Evolutionary conservation across 1,284 basidiomycete genomes (phyloP).

Genomic region (Flammula alnicola): DNA sequence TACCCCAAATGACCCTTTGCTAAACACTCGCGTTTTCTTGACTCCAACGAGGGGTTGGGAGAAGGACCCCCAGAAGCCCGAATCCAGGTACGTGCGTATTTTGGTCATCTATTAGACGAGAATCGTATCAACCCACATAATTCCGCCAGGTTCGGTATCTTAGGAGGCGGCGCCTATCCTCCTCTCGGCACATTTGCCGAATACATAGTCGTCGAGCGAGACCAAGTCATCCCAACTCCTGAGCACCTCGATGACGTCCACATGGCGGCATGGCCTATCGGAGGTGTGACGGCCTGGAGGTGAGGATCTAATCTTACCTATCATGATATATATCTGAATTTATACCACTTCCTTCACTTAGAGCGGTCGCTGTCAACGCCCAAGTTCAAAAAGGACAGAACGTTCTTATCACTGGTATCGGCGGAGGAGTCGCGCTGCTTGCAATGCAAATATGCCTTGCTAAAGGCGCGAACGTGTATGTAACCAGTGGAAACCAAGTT

Average conservation of each 20-base stretch:
- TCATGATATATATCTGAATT: too few relatives aligned
- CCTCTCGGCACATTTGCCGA: slow-evolving; percentile 77
- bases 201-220: slow-evolving; percentile 74
- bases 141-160: slow-evolving; percentile 54
- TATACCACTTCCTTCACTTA: too few relatives aligned
- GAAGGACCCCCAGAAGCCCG: slow-evolving; percentile 61
- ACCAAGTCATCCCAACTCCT: slow-evolving; percentile 72
- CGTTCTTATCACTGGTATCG: slow-evolving; percentile 80
- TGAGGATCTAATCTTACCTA: too few relatives aligned
- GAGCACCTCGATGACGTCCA: slow-evolving; percentile 73
- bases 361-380: slow-evolving; percentile 75
- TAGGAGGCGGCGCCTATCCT: slow-evolving; percentile 60
- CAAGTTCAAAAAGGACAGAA: slow-evolving; percentile 67
- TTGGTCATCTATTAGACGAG: too few relatives aligned
- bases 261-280: slow-evolving; percentile 78
- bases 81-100: slow-evolving; percentile 42
- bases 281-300: slow-evolving; percentile 85
- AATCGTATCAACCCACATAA: too few relatives aligned
- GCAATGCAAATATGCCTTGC: slow-evolving; percentile 82
- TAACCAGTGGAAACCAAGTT: slow-evolving; percentile 74
- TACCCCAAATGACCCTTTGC: slow-evolving; percentile 55
- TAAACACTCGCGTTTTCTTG: slow-evolving; percentile 76
- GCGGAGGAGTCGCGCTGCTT: slow-evolving; percentile 83
- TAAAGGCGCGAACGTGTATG: slow-evolving; percentile 79
- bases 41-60: slow-evolving; percentile 81